phyloP scores from a whole-genome alignment of 176 grass and related monocot genomes.

The Metroxylon sagu region DNA sequence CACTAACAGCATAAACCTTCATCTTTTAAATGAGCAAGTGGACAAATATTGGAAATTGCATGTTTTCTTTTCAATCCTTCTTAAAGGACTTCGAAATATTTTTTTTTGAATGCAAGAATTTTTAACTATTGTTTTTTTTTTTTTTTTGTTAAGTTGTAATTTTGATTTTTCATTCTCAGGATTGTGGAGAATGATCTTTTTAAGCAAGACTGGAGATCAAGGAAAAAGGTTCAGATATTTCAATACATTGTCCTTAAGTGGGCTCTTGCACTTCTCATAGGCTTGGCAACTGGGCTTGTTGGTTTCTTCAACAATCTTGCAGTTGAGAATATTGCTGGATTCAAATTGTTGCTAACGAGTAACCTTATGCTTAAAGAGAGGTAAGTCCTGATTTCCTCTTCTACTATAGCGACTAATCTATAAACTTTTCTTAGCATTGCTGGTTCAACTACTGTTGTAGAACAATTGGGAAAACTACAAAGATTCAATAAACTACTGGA shows the following conservation, averaged over 20 bases:
- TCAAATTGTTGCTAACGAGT: conserved; percentile 73
- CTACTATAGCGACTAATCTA: too few species aligned
- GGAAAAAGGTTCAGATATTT: conserved; percentile 84
- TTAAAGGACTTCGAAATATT: too few species aligned
- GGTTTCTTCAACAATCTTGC: conserved; percentile 91
- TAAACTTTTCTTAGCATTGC: too few species aligned
- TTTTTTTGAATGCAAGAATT: too few species aligned
- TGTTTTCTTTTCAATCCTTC: too few species aligned
- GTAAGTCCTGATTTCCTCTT: conserved; percentile 38
- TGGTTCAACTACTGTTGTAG: too few species aligned
- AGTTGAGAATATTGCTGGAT: conserved; percentile 91
- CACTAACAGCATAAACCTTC: too few species aligned
- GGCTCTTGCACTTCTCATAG: conserved; percentile 79
- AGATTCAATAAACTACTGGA: too few species aligned
- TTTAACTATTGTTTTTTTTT: too few species aligned
- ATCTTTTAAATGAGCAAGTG: too few species aligned
- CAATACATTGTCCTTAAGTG: conserved; percentile 91
- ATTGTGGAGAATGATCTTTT: conserved; percentile 92
- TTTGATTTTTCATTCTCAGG: conserved; percentile 16
- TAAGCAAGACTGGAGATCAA: conserved; percentile 89
- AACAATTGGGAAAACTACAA: too few species aligned
- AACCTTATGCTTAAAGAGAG: conserved; percentile 72
- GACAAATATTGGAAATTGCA: too few species aligned
- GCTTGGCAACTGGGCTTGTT: conserved; percentile 64
- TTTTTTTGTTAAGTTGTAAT: background rate